Evolutionary conservation across 768 basidiomycete genomes (phyloP).

Genomic region (Russula vinacea): DNA sequence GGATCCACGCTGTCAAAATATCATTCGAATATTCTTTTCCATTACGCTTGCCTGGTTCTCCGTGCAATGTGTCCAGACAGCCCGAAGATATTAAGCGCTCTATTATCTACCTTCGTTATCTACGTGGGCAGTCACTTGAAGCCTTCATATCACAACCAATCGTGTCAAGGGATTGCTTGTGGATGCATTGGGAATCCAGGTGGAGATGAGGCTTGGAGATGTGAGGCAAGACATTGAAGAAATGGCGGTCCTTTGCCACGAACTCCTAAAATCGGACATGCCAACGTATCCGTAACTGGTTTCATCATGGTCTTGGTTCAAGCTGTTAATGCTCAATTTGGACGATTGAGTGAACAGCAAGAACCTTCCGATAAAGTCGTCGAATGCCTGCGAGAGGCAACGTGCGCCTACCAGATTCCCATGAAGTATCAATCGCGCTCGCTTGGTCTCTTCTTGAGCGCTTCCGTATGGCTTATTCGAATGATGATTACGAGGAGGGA

Average conservation of each 20-base stretch:
- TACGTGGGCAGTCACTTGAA: not conserved
- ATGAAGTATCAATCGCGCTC: not conserved
- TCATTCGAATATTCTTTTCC: constrained; percentile 3
- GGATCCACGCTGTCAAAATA: not conserved
- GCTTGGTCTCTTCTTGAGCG: not conserved
- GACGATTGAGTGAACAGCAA: too few relatives aligned
- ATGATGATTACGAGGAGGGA: not conserved
- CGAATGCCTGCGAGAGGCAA: not conserved
- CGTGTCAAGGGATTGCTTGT: not conserved
- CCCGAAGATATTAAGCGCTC: not conserved
- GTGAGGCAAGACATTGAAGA: not conserved
- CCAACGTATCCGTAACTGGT: not conserved
- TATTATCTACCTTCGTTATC: not conserved
- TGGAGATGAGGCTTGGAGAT: not conserved
- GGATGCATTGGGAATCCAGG: not conserved
- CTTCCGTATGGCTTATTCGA: not conserved
- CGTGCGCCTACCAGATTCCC: not conserved
- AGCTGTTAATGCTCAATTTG: not conserved
- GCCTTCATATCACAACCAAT: not conserved
- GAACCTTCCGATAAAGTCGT: not conserved
- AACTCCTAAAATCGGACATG: not conserved
- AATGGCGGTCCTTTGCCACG: not conserved
- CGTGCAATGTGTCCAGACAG: not conserved
- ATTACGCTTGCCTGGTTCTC: not conserved
- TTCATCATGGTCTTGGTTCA: not conserved